phyloP scores from a whole-genome alignment of 768 basidiomycete genomes.

The Suillus plorans region DNA sequence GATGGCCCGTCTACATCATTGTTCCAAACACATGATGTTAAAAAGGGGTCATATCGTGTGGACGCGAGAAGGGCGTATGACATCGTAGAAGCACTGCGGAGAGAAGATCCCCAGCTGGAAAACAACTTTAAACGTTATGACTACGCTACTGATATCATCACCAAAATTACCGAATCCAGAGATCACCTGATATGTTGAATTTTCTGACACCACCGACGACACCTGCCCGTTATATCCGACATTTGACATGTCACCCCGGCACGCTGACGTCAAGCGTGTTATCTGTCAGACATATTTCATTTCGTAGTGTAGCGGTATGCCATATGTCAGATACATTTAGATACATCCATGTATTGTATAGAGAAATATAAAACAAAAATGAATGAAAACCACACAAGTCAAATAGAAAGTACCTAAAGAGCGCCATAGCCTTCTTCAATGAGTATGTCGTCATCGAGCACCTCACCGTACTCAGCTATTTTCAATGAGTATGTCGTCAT shows the following conservation, averaged over 20 bases:
- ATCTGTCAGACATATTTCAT: neutral
- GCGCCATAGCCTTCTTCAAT: neutral
- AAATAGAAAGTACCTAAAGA: too few relatives aligned
- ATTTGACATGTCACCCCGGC: neutral
- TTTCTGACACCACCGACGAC: neutral
- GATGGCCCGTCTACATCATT: constrained; percentile 51
- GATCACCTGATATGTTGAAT: neutral
- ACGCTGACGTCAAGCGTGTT: neutral
- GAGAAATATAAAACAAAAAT: neutral
- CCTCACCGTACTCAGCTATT: neutral
- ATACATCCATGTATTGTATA: neutral
- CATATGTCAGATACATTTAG: neutral
- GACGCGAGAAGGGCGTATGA: constrained; percentile 46
- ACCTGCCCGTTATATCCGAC: neutral
- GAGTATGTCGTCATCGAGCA: neutral
- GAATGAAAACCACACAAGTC: neutral
- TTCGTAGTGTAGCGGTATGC: neutral
- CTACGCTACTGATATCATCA: neutral
- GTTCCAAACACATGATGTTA: constrained; percentile 56
- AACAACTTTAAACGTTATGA: too few relatives aligned
- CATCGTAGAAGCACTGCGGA: constrained; percentile 9
- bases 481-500: too few relatives aligned
- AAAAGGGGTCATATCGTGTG: constrained; percentile 55
- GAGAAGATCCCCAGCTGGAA: too few relatives aligned
- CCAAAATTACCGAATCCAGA: neutral